Evolutionary conservation across 768 basidiomycete species (phyloP).

Genomic region (Tephrocybe sp.): DNA sequence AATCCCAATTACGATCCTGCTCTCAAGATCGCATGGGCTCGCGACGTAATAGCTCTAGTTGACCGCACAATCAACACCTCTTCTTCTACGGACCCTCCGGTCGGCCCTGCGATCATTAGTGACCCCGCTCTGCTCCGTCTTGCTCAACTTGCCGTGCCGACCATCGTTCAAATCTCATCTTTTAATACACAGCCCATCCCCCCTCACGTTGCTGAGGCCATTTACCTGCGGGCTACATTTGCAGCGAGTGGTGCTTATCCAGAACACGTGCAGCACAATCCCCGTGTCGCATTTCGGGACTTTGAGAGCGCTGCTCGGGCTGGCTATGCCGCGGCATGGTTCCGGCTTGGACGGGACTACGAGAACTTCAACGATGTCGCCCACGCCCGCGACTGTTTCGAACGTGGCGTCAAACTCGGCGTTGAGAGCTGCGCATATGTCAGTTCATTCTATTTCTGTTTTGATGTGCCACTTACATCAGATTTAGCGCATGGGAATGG

Average conservation of each 20-base stretch:
- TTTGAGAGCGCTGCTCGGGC: constrained; percentile 82
- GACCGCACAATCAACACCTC: constrained; percentile 44
- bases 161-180: constrained; percentile 59
- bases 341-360: constrained; percentile 87
- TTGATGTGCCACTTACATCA: not conserved
- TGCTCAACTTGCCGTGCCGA: constrained; percentile 61
- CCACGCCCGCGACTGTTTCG: constrained; percentile 84
- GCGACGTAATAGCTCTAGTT: constrained; percentile 81
- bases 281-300: constrained; percentile 82
- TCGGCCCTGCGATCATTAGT: constrained; percentile 54
- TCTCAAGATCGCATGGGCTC: constrained; percentile 73
- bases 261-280: constrained; percentile 61
- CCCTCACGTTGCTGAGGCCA: constrained; percentile 63
- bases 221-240: constrained; percentile 77
- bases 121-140: constrained; percentile 63
- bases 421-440: constrained; percentile 86
- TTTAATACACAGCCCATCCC: constrained; percentile 27
- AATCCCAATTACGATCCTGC: constrained; percentile 55
- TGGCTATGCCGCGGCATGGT: constrained; percentile 86
- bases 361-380: constrained; percentile 78
- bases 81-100: constrained; percentile 41
- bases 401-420: constrained; percentile 70
- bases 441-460: constrained; percentile 25
- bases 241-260: constrained; percentile 73
- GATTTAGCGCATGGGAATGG: constrained; percentile 89